phyloP scores from a whole-genome alignment of 116 monocot genomes.

The Phalaenopsis hybrid region DNA sequence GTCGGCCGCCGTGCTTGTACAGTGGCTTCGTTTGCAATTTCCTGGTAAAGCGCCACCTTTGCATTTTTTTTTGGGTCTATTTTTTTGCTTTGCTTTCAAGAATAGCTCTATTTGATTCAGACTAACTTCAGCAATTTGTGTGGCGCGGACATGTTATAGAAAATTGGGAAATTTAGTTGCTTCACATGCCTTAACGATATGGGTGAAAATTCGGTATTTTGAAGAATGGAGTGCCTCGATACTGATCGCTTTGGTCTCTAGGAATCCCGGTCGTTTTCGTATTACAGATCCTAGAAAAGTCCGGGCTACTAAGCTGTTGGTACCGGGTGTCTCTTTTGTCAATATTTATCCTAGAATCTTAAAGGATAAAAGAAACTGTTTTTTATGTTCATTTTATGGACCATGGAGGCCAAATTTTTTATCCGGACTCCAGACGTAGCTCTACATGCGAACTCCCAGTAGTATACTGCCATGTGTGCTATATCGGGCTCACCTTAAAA shows the following conservation, averaged over 20 bases:
- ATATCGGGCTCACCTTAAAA: too few relatives aligned
- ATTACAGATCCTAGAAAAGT: not conserved
- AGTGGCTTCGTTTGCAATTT: conserved; percentile 46
- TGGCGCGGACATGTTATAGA: not conserved
- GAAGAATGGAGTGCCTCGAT: not conserved
- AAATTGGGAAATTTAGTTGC: not conserved
- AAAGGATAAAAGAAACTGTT: not conserved
- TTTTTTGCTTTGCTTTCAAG: too few relatives aligned
- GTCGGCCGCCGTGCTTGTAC: conserved; percentile 38
- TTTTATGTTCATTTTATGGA: not conserved
- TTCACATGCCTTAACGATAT: not conserved
- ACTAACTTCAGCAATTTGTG: not conserved
- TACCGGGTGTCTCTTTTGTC: not conserved
- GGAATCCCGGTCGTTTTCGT: not conserved
- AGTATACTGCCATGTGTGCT: too few relatives aligned
- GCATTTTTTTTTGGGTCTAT: too few relatives aligned
- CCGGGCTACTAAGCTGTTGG: not conserved
- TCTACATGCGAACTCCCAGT: too few relatives aligned
- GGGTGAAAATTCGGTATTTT: not conserved
- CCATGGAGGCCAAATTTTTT: not conserved
- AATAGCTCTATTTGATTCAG: not conserved
- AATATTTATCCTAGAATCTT: not conserved
- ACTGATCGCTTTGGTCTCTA: not conserved
- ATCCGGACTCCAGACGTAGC: too few relatives aligned
- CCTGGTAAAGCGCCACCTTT: conserved; percentile 45